Evolutionary conservation across 495 filamentous ascomycete species (phyloP), one percentile per base, ranked within the genome.

Genomic region (Xylaria longipes): DNA sequence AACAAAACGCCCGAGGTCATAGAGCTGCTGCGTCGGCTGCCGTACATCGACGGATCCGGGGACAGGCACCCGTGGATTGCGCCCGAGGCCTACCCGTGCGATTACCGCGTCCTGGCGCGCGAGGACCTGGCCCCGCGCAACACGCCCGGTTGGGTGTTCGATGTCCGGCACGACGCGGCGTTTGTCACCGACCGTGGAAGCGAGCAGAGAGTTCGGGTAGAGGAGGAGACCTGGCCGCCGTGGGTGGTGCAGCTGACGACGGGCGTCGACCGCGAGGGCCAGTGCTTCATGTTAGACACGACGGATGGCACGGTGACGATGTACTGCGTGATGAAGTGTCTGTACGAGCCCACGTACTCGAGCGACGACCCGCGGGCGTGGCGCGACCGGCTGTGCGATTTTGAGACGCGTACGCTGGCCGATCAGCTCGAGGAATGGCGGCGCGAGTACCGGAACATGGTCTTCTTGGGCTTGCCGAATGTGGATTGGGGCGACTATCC

Each of bases 211-310:
- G 14, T 0, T 17, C 11, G 20, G 35, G 64, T n/a, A 48, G 31
- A 37, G 63, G 50, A 69, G n/a, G 60, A 68, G 67, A 37, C 63
- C 20, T 74, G 70, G 71, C 73, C 71, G 9, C 60, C 72, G 20
- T 73, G 73, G 73, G 73, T 75, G 46, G 62, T 75, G 25, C 71
- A 73, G 27, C 71, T 75, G 22, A 68, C 73, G 31, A 39, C 71
- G 9, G 70, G 73, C 2, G 63, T 37, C 3, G 71, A 73, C 69
- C 71, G 71, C 5, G 64, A 72, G 63, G 63, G 43, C 15, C 25
- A 52, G n/a, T 68, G 63, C 25, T 27, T 14, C 33, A 52, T 70
- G 57, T 14, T 75, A 29, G 71, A 75, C 58, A 72, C 70, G 56
- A 68, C 73, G 12, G 73, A 72, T 37, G 71, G 65, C 7, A 75